Evolutionary conservation across 371 early-diverging fungal species (phyloP), one percentile per base, ranked within the genome.

Genomic region (Mucor circinelloides): DNA sequence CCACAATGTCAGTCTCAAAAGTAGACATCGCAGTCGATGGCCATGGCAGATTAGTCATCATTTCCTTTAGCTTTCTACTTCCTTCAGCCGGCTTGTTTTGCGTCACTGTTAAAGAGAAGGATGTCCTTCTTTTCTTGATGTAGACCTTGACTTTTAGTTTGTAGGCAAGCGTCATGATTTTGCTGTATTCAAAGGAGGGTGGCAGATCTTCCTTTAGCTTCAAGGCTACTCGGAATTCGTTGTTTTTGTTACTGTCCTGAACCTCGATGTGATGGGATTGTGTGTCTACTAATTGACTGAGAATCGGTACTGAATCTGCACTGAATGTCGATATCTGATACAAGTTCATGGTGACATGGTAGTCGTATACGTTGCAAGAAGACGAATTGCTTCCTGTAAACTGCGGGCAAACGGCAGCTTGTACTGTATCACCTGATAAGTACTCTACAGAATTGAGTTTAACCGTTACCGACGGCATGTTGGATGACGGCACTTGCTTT

Each of bases 161-260:
- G 31, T 69, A 69, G 7, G 52, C 38, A 23, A 69, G 44, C 0
- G 60, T 60, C 48, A 69, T 64, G 8, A 69, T 60, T 23, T 42
- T 50, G 21, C 69, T 59, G 44, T 52, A 69, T 25, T 64, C 27
- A 58, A 69, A 64, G 1, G 69, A 64, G 13, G 69, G 65, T 6
- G 64, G 64, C 12, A 69, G 27, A 9, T 31, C 19, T 10, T 44
- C 44, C 19, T 60, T 42, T 10, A 64, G n/a, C 3, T 59, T 38
- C 9, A 69, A 54, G 2, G 8, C 5, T 38, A 59, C 44, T 5
- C 6, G 44, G 2, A 44, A 44, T 19, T 19, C 28, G 27, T 60
- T 40, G 9, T 34, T 36, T 48, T 52, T 30, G 6, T 17, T 30
- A 10, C 27, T 23, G 54, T 42, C 13, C 21, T 17, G 23, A 12